Percentiles rank a stretch among this genome's conserved stretches.
phyloP scores from a whole-genome alignment of 305 asterid species.

The Fraxinus xanthoxyloides region DNA sequence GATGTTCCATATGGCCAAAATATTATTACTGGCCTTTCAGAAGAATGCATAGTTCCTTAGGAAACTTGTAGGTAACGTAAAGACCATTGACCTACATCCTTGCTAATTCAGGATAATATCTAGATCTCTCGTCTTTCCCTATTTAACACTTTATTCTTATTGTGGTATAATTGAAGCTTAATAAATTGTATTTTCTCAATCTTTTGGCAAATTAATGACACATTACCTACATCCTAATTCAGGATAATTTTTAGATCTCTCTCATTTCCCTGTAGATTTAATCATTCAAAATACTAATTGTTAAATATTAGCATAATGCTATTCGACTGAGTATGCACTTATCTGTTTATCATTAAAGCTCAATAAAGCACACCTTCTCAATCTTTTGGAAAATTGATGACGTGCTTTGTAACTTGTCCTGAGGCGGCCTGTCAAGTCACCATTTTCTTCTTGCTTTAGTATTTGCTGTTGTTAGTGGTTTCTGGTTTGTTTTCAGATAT shows the following conservation, averaged over 20 bases:
- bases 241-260: not conserved
- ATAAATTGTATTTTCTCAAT: not conserved
- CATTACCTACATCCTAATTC: not conserved
- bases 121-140: not conserved
- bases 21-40: not conserved
- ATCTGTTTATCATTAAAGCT: not conserved
- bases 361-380: not conserved
- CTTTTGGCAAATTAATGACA: not conserved
- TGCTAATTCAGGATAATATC: conserved; percentile 3
- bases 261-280: not conserved
- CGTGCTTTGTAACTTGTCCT: not conserved
- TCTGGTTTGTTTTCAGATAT: not conserved
- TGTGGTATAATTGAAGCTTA: not conserved
- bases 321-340: not conserved
- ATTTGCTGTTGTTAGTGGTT: not conserved
- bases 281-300: not conserved
- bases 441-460: not conserved
- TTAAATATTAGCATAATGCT: not conserved
- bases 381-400: not conserved
- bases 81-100: conserved; percentile 12
- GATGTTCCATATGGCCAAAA: not conserved
- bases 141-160: not conserved
- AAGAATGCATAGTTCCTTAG: not conserved
- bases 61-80: not conserved
- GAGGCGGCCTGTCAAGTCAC: not conserved